phyloP scores from a whole-genome alignment of 495 filamentous ascomycete genomes.

The Daldinia bambusicola region DNA sequence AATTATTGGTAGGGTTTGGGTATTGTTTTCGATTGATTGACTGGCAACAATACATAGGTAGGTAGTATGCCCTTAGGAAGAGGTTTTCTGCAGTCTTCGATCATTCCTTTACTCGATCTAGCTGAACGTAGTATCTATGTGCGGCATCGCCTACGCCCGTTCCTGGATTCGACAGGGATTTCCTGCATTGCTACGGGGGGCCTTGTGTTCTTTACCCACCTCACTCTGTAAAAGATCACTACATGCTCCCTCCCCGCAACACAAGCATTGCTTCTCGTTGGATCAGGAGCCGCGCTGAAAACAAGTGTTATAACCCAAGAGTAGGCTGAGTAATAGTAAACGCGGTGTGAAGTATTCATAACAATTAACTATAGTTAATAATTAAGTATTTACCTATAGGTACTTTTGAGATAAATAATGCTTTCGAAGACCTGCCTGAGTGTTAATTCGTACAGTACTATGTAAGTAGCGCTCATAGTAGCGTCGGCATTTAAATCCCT shows the following conservation, averaged over 20 bases:
- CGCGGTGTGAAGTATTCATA: not conserved
- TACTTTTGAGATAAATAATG: not conserved
- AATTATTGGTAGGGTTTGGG: conserved; percentile 1
- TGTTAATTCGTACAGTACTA: not conserved
- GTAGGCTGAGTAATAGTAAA: not conserved
- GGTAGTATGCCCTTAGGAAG: conserved; percentile 2
- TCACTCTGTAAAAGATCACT: conserved; percentile 28
- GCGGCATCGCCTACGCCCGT: conserved; percentile 1
- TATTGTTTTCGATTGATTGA: conserved; percentile 21
- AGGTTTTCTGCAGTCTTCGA: conserved; percentile 7
- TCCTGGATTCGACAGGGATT: not conserved
- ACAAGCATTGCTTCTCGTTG: conserved; percentile 10
- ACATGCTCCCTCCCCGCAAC: conserved; percentile 20
- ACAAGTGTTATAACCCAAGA: conserved; percentile 1
- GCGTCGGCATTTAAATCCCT: not conserved
- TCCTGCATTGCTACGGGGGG: not conserved
- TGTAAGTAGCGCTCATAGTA: not conserved
- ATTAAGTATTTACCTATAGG: too few species aligned
- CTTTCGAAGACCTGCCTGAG: not conserved
- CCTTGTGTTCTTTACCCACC: conserved; percentile 15
- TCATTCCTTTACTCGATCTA: conserved; percentile 3
- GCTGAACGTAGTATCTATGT: conserved; percentile 7
- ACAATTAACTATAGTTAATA: too few species aligned
- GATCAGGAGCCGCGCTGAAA: conserved; percentile 26
- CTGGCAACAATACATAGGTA: too few species aligned